Base-by-base conservation (phyloP, 1,284 basidiomycete genomes). In the Trichosporon sp. region DNA sequence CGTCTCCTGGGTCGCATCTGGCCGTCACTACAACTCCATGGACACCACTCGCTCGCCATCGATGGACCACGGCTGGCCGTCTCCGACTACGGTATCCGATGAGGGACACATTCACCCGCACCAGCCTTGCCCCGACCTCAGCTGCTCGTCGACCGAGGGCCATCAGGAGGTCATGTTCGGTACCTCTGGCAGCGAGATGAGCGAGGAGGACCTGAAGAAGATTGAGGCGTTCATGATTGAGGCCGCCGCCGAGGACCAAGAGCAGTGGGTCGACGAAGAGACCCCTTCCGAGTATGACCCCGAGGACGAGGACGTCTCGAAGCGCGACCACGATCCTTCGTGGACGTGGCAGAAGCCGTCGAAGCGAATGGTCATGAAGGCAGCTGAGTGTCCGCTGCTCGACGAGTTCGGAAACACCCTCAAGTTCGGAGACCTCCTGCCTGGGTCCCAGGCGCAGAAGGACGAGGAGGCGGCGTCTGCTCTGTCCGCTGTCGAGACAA, bases 351-450 rank as follows among this genome's bases (percentile, higher is more conserved):
- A 54, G 27, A 27, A 29, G 25, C 49, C 49, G 4, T 54, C 49
- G 14, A 19, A 21, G 14, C 19, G 21, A 16, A 54, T 54, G 49
- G 49, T 54, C 6, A 8, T 9, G 14, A 54, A 78, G 60, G 77
- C 78, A 0, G 73, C 72, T 11, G 74, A 70, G n/a, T 73, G 71
- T 40, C 72, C 75, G 25, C 21, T 80, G 10, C 56, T 64, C 46
- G 74, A 79, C 62, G 75, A 79, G 59, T 58, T 73, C 7, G 79
- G 78, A 16, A 56, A 72, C 1, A 37, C 65, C 4, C 70, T 79
- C 3, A 70, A 64, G 56, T 78, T 80, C 58, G 68, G 71, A 2
- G 74, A 77, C 37, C 59, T 80, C 27, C 74, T 78, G 59, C 73
- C 74, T 0, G 27, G 3, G 1, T 56, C 34, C 23, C 32, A 36